phyloP scores from a whole-genome alignment of 192 early-diverging fungal genomes.

The Funneliformis geosporum region DNA sequence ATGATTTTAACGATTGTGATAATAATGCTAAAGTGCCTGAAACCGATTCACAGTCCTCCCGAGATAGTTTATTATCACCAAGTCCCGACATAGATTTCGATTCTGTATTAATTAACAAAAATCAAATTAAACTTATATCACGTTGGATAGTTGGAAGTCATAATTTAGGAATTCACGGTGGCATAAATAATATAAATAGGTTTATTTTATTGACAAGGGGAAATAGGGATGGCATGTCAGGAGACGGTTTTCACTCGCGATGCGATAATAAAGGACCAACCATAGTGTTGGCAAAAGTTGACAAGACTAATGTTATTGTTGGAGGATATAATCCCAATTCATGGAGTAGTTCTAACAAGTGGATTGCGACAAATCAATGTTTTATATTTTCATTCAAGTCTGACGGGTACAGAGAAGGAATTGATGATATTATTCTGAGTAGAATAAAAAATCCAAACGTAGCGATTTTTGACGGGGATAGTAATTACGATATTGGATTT shows the following conservation, averaged over 20 bases:
- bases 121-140: background rate
- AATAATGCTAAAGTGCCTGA: no score
- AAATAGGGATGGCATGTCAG: background rate
- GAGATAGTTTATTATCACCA: background rate
- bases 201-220: background rate
- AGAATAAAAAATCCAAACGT: background rate
- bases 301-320: background rate
- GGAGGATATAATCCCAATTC: conserved; percentile 11
- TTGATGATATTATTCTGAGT: background rate
- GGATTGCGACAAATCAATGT: background rate
- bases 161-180: background rate
- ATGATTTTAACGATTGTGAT: no score
- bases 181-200: background rate
- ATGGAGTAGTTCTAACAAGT: background rate
- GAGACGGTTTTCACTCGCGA: background rate
- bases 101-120: background rate
- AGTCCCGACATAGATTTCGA: background rate
- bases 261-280: conserved; percentile 20
- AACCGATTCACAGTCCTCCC: no score
- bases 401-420: background rate
- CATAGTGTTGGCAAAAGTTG: background rate
- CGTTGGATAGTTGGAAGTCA: background rate
- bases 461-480: background rate
- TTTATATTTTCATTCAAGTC: conserved; percentile 11
- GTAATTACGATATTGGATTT: background rate